Evolutionary conservation across 2,329 filamentous ascomycete species (phyloP), one percentile per base, ranked within the genome.

Genomic region (Sporothrix pseudoabietina): DNA sequence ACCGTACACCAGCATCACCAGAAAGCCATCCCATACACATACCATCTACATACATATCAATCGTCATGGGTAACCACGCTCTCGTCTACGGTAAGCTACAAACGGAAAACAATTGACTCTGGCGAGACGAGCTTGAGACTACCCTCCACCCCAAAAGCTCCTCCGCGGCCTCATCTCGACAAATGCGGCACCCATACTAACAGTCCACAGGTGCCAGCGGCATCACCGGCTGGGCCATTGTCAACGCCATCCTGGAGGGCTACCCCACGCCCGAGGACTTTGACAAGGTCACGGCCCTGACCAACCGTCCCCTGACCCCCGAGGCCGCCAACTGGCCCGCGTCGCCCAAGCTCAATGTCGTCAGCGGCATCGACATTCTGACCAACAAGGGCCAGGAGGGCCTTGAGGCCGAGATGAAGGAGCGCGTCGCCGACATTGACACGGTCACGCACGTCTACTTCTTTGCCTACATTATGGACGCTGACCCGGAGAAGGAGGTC

Each of bases 201-300:
- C 63, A 47, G 14, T 5, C 1, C 2, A 10, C 81, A 78, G 84
- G 84, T 49, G 84, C 83, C 65, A 84, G 82, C 75, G 84, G 84
- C n/a, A 84, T 86, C 71, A 82, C 83, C 2, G 84, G 84, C 52
- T 86, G 84, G 84, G 82, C 84, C 7, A 82, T 86, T 71, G 82
- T 84, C 19, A 86, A 85, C 70, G 81, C 83, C 71, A 83, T 86
- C 54, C 78, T 86, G 14, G 78, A 83, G 61, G 82, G 80, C 70
- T 86, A 85, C 73, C 85, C 84, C 3, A 80, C 78, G 30, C 80
- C 81, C n/a, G 80, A 82, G 71, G 79, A 78, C 4, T 86, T 85
- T 76, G 80, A 77, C 32, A 83, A 81, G 47, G 82, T 86, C 6
- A 83, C 83, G 14, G 85, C 84, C 8, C 80, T 86, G 66, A 84